Evolutionary conservation across 75 land plant genomes (phyloP), one percentile per base, ranked within the genome.

Genomic region (Picea glauca): DNA sequence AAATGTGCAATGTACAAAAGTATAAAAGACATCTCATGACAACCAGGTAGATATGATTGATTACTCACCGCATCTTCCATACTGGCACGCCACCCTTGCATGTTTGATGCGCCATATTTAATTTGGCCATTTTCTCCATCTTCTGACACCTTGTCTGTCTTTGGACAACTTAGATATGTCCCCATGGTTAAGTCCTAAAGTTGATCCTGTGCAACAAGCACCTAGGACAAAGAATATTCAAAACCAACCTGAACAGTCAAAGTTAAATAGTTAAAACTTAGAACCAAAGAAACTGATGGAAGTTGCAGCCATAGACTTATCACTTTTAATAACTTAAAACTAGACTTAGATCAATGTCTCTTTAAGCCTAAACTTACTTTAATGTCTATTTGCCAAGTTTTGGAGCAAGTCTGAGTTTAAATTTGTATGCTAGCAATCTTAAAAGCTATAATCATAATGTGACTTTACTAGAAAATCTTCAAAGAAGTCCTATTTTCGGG

Each of bases 31-130:
- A 35, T 20, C 70, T 15, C 17, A 15, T 3, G 35, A 43, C 62
- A 70, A 31, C 3, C 43, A 54, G 56, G 35, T 31, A 66, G 58
- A n/a, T 70, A 64, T 43, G 21, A 78, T n/a, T 43, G 21, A 78
- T n/a, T 40, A 59, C 83, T 72, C 58, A 85, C 87, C 12, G 87
- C 84, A 76, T 85, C 87, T 82, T 85, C 87, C 87, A 85, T 85
- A 62, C 74, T 78, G 75, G 72, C 67, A 60, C 87, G 87, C 87
- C 87, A 85, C 33, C 87, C 87, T 79, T 85, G 87, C 87, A 85
- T 85, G 2, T 73, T 80, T 81, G 87, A 85, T 62, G 63, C 75
- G 20, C 87, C 87, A 54, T 76, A 85, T 58, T 76, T 79, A 40
- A 85, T 40, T n/a, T 75, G 60, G 33, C 58, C 84, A 79, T 85